These are phyloP conservation scores for Haplosporangium gracile DNA, from an alignment of 192 early-diverging fungal genomes.

Conservation along the genomic window DNA sequence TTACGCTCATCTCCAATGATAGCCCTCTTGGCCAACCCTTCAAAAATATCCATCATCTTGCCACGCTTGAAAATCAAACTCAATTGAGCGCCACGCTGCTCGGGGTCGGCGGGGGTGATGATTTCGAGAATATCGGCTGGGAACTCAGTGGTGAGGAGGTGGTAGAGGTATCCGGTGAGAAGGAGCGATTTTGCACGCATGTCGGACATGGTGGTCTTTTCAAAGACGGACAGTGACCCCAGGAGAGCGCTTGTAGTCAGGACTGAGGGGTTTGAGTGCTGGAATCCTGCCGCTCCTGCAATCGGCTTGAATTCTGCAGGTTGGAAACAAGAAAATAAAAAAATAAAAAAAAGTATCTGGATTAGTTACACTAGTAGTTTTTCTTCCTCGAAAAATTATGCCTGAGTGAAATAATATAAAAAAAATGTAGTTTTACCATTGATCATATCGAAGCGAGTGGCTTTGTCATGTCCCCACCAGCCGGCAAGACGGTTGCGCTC, in stretches of 20 bases:
- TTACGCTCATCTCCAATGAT: conserved; percentile 91
- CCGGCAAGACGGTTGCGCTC: conserved; percentile 77
- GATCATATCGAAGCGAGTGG: conserved; percentile 90
- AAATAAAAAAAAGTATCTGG: neutral
- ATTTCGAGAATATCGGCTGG: conserved; percentile 59
- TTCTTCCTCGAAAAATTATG: neutral
- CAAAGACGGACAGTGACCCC: conserved; percentile 86
- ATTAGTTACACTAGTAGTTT: neutral
- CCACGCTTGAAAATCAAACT: conserved; percentile 73
- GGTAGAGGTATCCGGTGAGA: conserved; percentile 90
- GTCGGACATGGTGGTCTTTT: conserved; percentile 72
- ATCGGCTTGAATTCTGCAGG: conserved; percentile 76
- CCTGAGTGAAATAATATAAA: neutral
- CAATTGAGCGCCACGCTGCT: conserved; percentile 89
- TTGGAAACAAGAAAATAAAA: neutral
- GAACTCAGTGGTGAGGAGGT: conserved; percentile 68
- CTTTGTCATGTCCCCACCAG: conserved; percentile 95
- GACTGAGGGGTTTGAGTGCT: conserved; percentile 91
- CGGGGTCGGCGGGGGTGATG: conserved; percentile 83
- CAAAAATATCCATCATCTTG: conserved; percentile 73
- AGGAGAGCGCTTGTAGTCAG: conserved; percentile 80
- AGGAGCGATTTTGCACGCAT: conserved; percentile 82
- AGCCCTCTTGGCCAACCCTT: conserved; percentile 69
- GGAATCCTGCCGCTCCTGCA: conserved; percentile 85
- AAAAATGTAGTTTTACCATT: conserved; percentile 59